Percentiles rank a stretch among this genome's conserved stretches.
These are phyloP conservation scores for Echites panduratus DNA, from an alignment of 257 asterid genomes.

Conservation along the genomic window DNA sequence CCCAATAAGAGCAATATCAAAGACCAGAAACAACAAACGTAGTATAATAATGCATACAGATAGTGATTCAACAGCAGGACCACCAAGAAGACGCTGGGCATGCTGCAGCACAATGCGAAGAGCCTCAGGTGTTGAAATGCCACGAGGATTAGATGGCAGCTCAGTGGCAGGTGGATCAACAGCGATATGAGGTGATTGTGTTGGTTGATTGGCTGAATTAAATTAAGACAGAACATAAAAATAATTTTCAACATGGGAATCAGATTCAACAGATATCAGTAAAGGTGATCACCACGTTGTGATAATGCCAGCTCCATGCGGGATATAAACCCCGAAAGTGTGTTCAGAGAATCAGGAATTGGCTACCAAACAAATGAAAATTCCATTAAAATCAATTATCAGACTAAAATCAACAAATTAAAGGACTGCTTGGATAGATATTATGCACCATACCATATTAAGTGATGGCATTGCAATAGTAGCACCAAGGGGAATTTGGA, in stretches of 20 bases:
- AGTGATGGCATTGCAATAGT: constrained; percentile 59
- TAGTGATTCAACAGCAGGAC: constrained; percentile 63
- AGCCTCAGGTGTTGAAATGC: constrained; percentile 61
- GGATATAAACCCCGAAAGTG: constrained; percentile 71
- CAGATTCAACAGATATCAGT: constrained; percentile 8
- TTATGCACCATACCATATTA: constrained; percentile 41
- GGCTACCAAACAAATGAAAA: constrained; percentile 44
- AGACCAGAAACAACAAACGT: constrained; percentile 1
- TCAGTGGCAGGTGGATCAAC: constrained; percentile 33
- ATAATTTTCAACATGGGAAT: constrained; percentile 6
- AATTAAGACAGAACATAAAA: constrained; percentile 5
- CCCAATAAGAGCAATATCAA: not conserved
- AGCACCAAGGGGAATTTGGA: constrained; percentile 67
- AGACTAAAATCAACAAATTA: not conserved
- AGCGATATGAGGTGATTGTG: constrained; percentile 38
- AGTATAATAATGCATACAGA: constrained; percentile 48
- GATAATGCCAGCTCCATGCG: constrained; percentile 67
- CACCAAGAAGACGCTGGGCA: constrained; percentile 62
- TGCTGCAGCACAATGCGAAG: constrained; percentile 56
- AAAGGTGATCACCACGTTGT: constrained; percentile 46
- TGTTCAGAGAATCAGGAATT: constrained; percentile 84
- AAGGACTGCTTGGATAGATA: not conserved
- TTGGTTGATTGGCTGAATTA: constrained; percentile 40
- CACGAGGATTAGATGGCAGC: constrained; percentile 58
- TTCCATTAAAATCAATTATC: constrained; percentile 14